Base-by-base conservation (phyloP, 129 eudicot genomes). In the Chrysanthemum seticuspe region DNA sequence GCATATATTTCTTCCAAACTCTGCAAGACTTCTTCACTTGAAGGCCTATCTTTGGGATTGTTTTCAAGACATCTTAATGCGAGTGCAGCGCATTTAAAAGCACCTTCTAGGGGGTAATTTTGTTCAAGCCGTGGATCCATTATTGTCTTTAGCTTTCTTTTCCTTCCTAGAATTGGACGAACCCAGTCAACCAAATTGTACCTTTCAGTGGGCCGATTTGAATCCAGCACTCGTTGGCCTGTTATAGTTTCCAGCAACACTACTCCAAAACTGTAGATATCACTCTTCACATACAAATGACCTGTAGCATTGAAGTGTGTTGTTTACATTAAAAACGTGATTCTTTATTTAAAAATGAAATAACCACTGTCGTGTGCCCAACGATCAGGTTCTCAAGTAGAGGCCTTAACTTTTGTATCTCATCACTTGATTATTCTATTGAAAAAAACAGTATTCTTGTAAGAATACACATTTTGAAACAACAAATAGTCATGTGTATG, bases 231-330 rank as follows among this genome's bases (percentile, higher is more conserved):
- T n/a, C 19, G 53, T 27, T 6, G 64, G 36, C 79, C 71, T 14
- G 74, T 73, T 34, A 79, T 49, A 0, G n/a, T 53, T 51, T 59
- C 75, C 36, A 79, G 13, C 75, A 79, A 67, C 67, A 74, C 67
- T 3, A 61, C 74, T 73, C 83, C 83, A 1, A 73, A 79, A 73
- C 65, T 2, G 14, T 79, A 79, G 70, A 79, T 62, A 74, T 79
- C 83, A 66, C 65, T 73, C 25, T 68, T 62, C 23, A 50, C 18
- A 67, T 19, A 57, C 50, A 65, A 7, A 51, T 7, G 64, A 54
- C 76, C 76, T 80, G 76, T 15, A 63, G 3, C 48, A 55, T 61
- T 19, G 18, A 13, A 60, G 15, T 40, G 47, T 40, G 47, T 1
- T 40, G 10, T 7, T 6, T 40, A 40, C 10, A 8, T 40, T 40